Conservation (phyloP, 139 green algal species). For the Coccomyxa sp. region DNA sequence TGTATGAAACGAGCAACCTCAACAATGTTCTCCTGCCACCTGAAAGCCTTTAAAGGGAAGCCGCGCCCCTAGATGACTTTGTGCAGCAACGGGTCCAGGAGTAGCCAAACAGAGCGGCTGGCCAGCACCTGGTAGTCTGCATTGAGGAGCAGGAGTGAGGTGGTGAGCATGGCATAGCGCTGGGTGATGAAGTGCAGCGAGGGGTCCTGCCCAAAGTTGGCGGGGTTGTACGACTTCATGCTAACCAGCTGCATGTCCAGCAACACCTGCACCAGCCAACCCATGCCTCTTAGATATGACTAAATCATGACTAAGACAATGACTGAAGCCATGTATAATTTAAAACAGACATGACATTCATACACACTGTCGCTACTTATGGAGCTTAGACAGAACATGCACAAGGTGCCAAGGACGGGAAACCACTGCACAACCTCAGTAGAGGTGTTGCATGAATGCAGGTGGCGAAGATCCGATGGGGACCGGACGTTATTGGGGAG, state of each 20-base stretch:
- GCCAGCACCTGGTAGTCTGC: slow-evolving; percentile 52
- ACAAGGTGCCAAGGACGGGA: too few relatives aligned
- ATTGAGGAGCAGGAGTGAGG: slow-evolving; percentile 78
- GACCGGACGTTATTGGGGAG: neutral
- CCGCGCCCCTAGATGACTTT: too few relatives aligned
- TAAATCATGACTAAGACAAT: neutral
- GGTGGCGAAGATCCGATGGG: neutral
- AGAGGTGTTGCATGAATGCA: neutral
- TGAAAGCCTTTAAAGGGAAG: too few relatives aligned
- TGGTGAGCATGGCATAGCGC: slow-evolving; percentile 75
- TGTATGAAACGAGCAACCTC: too few relatives aligned
- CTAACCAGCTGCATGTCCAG: slow-evolving; percentile 72
- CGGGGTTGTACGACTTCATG: slow-evolving; percentile 38
- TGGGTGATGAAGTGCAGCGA: slow-evolving; percentile 23
- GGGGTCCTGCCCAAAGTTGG: slow-evolving; percentile 7
- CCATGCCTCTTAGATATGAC: neutral
- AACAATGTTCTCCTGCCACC: too few relatives aligned
- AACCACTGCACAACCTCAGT: neutral
- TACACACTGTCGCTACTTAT: too few relatives aligned
- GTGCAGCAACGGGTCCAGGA: too few relatives aligned
- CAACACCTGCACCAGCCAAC: slow-evolving; percentile 42
- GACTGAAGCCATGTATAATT: neutral
- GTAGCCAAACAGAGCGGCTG: too few relatives aligned
- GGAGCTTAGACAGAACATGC: too few relatives aligned
- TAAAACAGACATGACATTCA: too few relatives aligned